phyloP scores from a whole-genome alignment of 2,329 filamentous ascomycete genomes.

The Fusarium sp. region DNA sequence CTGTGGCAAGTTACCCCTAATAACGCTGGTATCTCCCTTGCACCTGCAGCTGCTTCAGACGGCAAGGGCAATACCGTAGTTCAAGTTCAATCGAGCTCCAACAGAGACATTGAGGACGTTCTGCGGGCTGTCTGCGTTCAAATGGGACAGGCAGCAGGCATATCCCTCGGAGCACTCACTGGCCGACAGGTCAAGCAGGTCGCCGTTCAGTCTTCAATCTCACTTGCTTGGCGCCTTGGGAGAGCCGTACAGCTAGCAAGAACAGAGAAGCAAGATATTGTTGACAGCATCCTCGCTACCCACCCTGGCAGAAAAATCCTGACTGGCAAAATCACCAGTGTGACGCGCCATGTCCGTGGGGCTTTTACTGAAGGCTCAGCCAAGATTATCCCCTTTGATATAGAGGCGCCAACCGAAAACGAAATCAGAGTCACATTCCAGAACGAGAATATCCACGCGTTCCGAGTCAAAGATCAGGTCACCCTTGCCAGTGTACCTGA shows the following conservation, averaged over 20 bases:
- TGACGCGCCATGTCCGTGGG: not conserved
- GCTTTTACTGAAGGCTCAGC: not conserved
- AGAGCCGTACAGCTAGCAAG: not conserved
- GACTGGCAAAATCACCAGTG: not conserved
- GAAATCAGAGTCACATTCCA: not conserved
- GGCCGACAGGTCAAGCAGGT: not conserved
- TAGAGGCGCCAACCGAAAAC: rapidly evolving
- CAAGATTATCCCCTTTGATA: not conserved
- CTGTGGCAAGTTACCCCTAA: slow-evolving; percentile 24
- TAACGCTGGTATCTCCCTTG: not conserved
- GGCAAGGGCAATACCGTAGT: slow-evolving; percentile 14
- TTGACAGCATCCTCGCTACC: not conserved
- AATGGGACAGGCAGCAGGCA: not conserved
- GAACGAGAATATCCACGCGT: not conserved
- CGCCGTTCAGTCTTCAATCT: not conserved
- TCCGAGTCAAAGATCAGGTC: not conserved
- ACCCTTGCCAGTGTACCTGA: slow-evolving; percentile 17
- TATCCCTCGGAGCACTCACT: not conserved
- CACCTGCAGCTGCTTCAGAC: slow-evolving; percentile 9
- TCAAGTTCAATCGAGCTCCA: not conserved
- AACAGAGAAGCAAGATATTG: not conserved
- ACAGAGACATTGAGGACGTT: not conserved
- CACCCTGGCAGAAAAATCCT: not conserved
- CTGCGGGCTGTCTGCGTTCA: not conserved
- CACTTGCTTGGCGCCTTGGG: not conserved